These are phyloP conservation scores for Prunus fruticosa DNA, from an alignment of 306 rosid species.

Conservation along the genomic window DNA sequence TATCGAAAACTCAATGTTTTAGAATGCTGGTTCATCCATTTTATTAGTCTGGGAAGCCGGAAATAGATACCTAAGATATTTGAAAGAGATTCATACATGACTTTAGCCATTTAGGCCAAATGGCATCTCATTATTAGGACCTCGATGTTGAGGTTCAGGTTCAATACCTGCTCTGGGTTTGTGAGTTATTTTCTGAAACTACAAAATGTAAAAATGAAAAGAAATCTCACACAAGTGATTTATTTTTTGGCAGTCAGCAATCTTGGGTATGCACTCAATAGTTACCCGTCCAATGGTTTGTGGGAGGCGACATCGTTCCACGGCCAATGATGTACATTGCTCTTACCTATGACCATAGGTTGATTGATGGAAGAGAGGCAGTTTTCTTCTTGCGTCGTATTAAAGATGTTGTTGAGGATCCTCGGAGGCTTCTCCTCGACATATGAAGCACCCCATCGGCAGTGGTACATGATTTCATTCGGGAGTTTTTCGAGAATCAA, in stretches of 20 bases:
- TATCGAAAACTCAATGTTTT: neutral
- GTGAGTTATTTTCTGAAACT: neutral
- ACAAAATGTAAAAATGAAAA: neutral
- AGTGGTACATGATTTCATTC: constrained; percentile 11
- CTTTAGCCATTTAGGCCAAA: too few species aligned
- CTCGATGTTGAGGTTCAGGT: neutral
- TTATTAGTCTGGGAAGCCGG: neutral
- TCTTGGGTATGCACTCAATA: constrained; percentile 90
- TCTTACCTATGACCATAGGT: constrained; percentile 79
- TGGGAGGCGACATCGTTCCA: constrained; percentile 61
- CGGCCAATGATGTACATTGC: constrained; percentile 83
- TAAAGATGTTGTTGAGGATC: constrained; percentile 76
- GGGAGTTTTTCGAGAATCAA: neutral
- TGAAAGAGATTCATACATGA: too few species aligned
- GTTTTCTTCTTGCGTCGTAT: constrained; percentile 77
- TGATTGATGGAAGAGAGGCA: constrained; percentile 93
- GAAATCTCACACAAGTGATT: neutral
- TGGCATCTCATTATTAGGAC: too few species aligned
- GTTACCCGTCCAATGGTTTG: constrained; percentile 69
- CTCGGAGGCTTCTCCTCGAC: constrained; percentile 76
- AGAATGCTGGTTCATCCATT: neutral
- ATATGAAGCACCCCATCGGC: constrained; percentile 32
- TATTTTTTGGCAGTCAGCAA: constrained; percentile 58
- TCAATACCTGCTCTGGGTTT: neutral
- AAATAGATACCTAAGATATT: neutral